Evolutionary conservation across 805 yeast species (phyloP).

Genomic region (Pichia deserticola): DNA sequence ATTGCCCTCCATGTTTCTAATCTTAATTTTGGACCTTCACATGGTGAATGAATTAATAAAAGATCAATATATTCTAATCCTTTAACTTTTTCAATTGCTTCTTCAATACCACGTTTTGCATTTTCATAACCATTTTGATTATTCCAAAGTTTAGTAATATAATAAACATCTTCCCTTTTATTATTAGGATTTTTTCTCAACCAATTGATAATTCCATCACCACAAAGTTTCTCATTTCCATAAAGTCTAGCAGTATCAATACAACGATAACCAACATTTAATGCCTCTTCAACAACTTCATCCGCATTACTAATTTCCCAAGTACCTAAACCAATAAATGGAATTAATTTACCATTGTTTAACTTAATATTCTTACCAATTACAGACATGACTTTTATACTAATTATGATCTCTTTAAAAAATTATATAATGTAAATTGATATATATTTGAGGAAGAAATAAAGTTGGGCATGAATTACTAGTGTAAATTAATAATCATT

Average conservation of each 20-base stretch:
- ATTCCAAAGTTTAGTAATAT: constrained; percentile 74
- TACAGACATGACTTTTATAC: too few species aligned
- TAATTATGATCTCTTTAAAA: too few species aligned
- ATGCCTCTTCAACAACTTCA: constrained; percentile 35
- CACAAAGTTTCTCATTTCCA: constrained; percentile 42
- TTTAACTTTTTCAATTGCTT: constrained; percentile 45
- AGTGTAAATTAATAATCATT: too few species aligned
- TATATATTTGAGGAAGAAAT: too few species aligned
- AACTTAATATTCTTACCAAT: constrained; percentile 29
- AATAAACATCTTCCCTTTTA: constrained; percentile 45
- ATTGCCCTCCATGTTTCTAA: constrained; percentile 63
- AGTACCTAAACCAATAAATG: constrained; percentile 44
- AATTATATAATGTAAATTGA: too few species aligned
- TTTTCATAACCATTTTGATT: constrained; percentile 50
- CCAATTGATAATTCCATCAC: constrained; percentile 39
- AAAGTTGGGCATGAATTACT: too few species aligned
- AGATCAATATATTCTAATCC: constrained; percentile 64
- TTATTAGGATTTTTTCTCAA: constrained; percentile 30
- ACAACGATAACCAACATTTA: constrained; percentile 37
- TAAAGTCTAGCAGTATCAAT: constrained; percentile 44
- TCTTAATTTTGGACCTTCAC: constrained; percentile 39
- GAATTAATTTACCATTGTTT: constrained; percentile 47
- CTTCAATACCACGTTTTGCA: constrained; percentile 52
- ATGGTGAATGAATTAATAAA: constrained; percentile 60
- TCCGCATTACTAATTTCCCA: constrained; percentile 35